Percentiles rank a stretch among this genome's conserved stretches.
phyloP scores from a whole-genome alignment of 83 land plant genomes.

The Thuja plicata region DNA sequence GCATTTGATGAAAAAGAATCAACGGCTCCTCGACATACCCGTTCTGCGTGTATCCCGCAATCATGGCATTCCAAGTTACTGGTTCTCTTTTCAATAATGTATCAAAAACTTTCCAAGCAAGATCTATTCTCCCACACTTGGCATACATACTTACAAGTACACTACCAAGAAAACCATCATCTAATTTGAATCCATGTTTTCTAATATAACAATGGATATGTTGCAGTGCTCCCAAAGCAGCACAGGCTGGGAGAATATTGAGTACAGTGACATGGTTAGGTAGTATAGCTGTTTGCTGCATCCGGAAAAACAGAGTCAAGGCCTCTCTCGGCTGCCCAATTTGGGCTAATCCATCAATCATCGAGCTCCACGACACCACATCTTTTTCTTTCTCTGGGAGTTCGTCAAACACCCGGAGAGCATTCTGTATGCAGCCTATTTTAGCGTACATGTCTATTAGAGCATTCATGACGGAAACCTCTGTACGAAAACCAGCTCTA shows the following conservation, averaged over 20 bases:
- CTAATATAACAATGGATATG: constrained; percentile 22
- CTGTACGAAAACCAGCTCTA: not conserved
- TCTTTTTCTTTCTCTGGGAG: not conserved
- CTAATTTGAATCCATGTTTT: constrained; percentile 24
- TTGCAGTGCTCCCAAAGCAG: constrained; percentile 11
- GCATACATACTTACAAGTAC: constrained; percentile 33
- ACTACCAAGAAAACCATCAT: constrained; percentile 16
- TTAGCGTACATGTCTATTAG: not conserved
- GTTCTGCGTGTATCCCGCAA: constrained; percentile 43
- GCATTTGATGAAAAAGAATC: constrained; percentile 33
- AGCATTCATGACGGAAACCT: not conserved
- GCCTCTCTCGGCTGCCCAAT: constrained; percentile 15
- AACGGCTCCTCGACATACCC: constrained; percentile 39
- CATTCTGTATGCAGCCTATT: not conserved
- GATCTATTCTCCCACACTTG: constrained; percentile 17
- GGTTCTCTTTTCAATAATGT: constrained; percentile 4
- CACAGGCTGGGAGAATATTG: constrained; percentile 30
- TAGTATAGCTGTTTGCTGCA: constrained; percentile 13
- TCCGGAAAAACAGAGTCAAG: constrained; percentile 13
- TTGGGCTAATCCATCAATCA: not conserved
- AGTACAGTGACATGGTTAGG: constrained; percentile 20
- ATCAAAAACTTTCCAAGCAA: not conserved
- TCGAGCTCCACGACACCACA: not conserved
- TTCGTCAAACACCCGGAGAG: not conserved
- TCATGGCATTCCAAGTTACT: constrained; percentile 56